phyloP scores from a whole-genome alignment of 1,284 basidiomycete genomes.

The Irpex rosettiformis region DNA sequence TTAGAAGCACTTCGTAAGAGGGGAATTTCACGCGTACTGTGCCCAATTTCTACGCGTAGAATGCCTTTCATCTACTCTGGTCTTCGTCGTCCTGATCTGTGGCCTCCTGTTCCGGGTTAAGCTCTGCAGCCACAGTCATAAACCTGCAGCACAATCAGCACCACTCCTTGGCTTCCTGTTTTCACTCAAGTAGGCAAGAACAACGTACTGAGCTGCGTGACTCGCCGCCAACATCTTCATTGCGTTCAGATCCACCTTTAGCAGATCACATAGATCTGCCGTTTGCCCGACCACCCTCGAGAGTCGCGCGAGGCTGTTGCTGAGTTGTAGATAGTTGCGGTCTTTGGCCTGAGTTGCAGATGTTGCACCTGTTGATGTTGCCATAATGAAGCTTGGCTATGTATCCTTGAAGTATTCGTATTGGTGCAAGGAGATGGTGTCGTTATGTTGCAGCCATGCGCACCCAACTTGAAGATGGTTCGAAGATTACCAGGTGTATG shows the following conservation, averaged over 20 bases:
- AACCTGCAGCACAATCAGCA: constrained; percentile 37
- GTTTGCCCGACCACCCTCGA: constrained; percentile 60
- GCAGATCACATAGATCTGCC: constrained; percentile 60
- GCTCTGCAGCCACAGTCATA: constrained; percentile 58
- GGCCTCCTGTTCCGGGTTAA: constrained; percentile 34
- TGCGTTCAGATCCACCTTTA: constrained; percentile 66
- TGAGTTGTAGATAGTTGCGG: constrained; percentile 65
- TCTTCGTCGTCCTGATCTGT: background rate
- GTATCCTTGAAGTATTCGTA: no score
- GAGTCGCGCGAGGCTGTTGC: constrained; percentile 56
- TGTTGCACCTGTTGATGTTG: constrained; percentile 32
- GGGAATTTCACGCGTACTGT: no score
- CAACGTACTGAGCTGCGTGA: constrained; percentile 66
- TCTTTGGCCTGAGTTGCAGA: constrained; percentile 73
- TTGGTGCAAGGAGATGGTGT: no score
- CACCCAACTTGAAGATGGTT: no score
- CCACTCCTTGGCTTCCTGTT: no score
- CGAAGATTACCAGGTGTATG: no score
- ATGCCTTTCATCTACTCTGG: background rate
- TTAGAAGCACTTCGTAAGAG: no score
- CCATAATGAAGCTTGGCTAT: no score
- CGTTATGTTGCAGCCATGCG: no score
- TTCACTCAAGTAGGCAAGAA: background rate
- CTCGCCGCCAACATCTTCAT: constrained; percentile 69
- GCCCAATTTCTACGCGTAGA: background rate